A percentile compares a stretch with the other conserved stretches of the same genome.
These are phyloP conservation scores for Podospora bellae-mahoneyi DNA, from an alignment of 495 filamentous ascomycete species.

Conservation along the genomic window DNA sequence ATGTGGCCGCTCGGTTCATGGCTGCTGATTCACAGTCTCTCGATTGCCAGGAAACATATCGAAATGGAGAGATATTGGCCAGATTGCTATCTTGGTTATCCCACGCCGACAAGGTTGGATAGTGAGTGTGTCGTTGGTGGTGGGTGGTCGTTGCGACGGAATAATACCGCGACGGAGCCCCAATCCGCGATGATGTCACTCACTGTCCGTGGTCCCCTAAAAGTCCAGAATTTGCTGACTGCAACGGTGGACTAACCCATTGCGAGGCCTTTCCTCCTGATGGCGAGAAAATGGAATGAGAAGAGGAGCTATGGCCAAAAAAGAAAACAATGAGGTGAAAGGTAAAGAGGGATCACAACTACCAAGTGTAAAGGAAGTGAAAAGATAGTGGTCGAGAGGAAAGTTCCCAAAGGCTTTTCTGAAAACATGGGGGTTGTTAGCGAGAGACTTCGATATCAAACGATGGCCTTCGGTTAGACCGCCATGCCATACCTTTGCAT, in stretches of 20 bases:
- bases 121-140: not conserved
- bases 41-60: conserved; percentile 1
- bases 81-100: not conserved
- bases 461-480: not conserved
- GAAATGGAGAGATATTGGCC: conserved; percentile 3
- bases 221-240: not conserved
- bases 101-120: not conserved
- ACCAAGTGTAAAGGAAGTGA: not conserved
- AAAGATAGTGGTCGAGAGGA: not conserved
- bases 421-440: not conserved
- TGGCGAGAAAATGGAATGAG: not conserved
- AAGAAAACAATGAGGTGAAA: not conserved
- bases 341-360: not conserved
- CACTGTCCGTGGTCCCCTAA: not conserved
- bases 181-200: conserved; percentile 12
- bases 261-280: not conserved
- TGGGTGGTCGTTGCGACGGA: not conserved
- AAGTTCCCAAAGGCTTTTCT: not conserved
- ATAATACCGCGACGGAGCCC: not conserved
- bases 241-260: not conserved
- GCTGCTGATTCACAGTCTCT: not conserved
- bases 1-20: conserved; percentile 39
- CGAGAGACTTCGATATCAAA: not conserved
- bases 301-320: not conserved
- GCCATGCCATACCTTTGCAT: not conserved